phyloP scores from a whole-genome alignment of 306 rosid species.

The Datisca glomerata region DNA sequence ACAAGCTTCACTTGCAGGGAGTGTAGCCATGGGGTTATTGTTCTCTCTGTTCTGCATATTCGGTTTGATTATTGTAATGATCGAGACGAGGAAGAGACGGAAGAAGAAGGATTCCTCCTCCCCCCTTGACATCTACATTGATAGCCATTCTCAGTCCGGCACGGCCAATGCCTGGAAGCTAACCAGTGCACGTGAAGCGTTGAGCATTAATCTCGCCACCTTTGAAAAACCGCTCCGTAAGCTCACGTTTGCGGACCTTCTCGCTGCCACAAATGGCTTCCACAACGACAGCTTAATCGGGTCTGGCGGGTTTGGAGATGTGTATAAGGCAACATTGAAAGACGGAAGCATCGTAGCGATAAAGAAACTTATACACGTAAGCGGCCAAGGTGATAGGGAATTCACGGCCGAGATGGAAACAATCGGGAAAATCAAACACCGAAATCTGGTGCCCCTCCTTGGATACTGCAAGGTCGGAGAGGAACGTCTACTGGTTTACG shows the following conservation, averaged over 20 bases:
- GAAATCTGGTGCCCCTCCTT: slow-evolving; percentile 84
- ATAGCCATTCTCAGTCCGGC: slow-evolving; percentile 51
- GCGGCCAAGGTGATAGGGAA: slow-evolving; percentile 97
- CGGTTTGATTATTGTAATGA: slow-evolving; percentile 55
- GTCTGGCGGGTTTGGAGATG: slow-evolving; percentile 86
- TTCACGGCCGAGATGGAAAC: slow-evolving; percentile 99
- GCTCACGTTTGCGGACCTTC: slow-evolving; percentile 88
- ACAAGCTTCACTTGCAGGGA: slow-evolving; percentile 67
- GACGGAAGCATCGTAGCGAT: slow-evolving; percentile 87
- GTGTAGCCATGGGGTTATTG: slow-evolving; percentile 86
- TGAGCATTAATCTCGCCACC: slow-evolving; percentile 79
- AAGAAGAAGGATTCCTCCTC: slow-evolving; percentile 61
- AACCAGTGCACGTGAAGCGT: slow-evolving; percentile 66
- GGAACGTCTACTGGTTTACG: slow-evolving; percentile 84
- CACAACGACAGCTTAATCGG: slow-evolving; percentile 78
- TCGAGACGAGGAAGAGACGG: slow-evolving; percentile 68
- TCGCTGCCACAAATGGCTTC: slow-evolving; percentile 82
- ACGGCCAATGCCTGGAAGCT: slow-evolving; percentile 54
- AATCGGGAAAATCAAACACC: slow-evolving; percentile 90
- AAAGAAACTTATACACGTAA: slow-evolving; percentile 77
- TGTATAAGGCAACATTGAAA: slow-evolving; percentile 82
- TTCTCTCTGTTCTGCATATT: slow-evolving; percentile 73
- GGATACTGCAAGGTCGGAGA: slow-evolving; percentile 95
- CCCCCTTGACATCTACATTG: slow-evolving; percentile 42
- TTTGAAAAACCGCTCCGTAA: slow-evolving; percentile 79